Evolutionary conservation across 352 stramenopile species (phyloP).

Genomic region (Pythium brachiatum): DNA sequence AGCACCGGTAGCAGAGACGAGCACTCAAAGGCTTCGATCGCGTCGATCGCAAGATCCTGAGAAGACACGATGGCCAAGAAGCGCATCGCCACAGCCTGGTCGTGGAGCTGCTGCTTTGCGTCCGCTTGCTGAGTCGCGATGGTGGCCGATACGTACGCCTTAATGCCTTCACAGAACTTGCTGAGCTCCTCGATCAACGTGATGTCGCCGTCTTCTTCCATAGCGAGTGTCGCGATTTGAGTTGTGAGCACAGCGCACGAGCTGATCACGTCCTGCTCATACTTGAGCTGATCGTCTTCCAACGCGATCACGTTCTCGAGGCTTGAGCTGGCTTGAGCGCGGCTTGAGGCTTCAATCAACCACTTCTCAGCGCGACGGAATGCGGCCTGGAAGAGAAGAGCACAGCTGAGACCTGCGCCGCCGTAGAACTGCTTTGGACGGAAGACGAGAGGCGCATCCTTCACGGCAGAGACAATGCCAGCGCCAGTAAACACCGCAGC

Average conservation of each 20-base stretch:
- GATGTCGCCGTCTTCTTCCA: slow-evolving; percentile 23
- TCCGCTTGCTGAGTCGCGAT: background rate
- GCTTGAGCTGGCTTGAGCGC: background rate
- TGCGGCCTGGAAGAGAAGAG: slow-evolving; percentile 6
- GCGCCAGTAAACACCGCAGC: slow-evolving; percentile 19
- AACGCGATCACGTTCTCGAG: background rate
- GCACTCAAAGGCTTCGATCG: slow-evolving; percentile 19
- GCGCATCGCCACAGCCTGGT: slow-evolving; percentile 21
- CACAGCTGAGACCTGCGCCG: slow-evolving; percentile 5
- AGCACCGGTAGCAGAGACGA: slow-evolving; percentile 15
- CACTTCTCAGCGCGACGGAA: slow-evolving; percentile 11
- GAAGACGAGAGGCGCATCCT: slow-evolving; percentile 12
- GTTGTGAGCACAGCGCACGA: slow-evolving; percentile 11
- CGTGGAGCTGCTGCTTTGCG: slow-evolving; percentile 9
- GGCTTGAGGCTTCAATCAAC: background rate
- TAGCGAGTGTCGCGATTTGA: slow-evolving; percentile 22
- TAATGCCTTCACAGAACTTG: slow-evolving; percentile 18
- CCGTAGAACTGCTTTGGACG: slow-evolving; percentile 17
- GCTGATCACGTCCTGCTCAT: slow-evolving; percentile 16
- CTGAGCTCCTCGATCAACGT: slow-evolving; percentile 15
- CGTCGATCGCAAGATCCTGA: slow-evolving; percentile 16
- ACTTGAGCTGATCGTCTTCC: slow-evolving; percentile 26
- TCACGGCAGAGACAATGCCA: slow-evolving; percentile 2
- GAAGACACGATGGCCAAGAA: slow-evolving; percentile 23
- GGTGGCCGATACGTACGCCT: slow-evolving; percentile 6